phyloP scores from a whole-genome alignment of 352 stramenopile genomes.

The Phytophthora citricola region DNA sequence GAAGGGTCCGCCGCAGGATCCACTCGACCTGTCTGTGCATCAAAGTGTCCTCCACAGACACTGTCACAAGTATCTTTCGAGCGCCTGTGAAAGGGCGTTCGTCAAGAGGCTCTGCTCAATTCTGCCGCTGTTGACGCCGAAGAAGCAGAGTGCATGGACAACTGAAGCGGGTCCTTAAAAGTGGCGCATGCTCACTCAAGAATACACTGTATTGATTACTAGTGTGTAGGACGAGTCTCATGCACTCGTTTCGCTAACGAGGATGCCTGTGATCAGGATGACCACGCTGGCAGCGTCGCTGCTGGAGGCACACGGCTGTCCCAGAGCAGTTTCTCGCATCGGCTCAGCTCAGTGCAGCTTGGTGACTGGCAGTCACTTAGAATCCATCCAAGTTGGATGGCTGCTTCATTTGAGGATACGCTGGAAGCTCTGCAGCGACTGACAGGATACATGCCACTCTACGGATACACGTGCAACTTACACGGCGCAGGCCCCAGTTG shows the following conservation, averaged over 20 bases:
- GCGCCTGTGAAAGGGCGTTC: neutral
- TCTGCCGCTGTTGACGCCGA: neutral
- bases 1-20: slow-evolving; percentile 12
- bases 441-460: slow-evolving; percentile 35
- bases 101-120: neutral
- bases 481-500: neutral
- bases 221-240: no score
- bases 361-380: no score
- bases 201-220: no score
- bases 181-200: no score
- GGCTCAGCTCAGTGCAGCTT: neutral
- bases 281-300: no score
- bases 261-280: slow-evolving; percentile 9
- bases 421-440: slow-evolving; percentile 13
- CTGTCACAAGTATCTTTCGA: neutral
- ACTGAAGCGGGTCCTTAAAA: no score
- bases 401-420: slow-evolving; percentile 12
- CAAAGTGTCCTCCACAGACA: slow-evolving; percentile 3
- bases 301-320: neutral
- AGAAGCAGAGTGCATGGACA: no score
- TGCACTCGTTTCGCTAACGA: neutral
- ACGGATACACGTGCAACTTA: slow-evolving; percentile 1
- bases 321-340: slow-evolving; percentile 30
- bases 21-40: slow-evolving; percentile 14
- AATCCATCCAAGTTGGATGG: no score